Evolutionary conservation across 2,329 filamentous ascomycete species (phyloP).

Genomic region (Bipolaris victoriae): DNA sequence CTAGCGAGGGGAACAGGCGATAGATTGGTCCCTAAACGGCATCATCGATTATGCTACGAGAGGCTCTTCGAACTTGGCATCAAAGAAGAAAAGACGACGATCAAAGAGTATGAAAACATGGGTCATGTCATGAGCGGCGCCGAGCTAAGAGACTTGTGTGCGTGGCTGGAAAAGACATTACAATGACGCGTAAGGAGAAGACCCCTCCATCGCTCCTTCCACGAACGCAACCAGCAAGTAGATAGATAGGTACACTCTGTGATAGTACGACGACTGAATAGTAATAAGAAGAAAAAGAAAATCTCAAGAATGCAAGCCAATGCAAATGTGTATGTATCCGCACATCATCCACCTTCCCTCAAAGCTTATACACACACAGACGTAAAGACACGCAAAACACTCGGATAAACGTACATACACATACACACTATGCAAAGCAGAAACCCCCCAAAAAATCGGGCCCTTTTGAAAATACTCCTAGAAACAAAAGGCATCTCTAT

Average conservation of each 20-base stretch:
- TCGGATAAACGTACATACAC: not conserved
- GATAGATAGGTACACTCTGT: not conserved
- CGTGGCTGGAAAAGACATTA: constrained; percentile 45
- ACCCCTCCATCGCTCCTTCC: not conserved
- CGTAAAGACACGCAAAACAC: not conserved
- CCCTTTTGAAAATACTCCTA: not conserved
- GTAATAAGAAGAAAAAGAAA: not conserved
- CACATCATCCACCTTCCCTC: not conserved
- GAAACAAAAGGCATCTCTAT: not conserved
- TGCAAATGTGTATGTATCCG: not conserved
- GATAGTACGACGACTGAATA: not conserved
- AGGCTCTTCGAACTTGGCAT: constrained; percentile 50
- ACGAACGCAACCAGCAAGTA: not conserved
- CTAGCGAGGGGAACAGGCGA: constrained; percentile 56
- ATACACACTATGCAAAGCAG: constrained; percentile 1
- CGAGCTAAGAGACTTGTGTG: constrained; percentile 56
- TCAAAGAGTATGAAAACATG: constrained; percentile 57
- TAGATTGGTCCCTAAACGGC: constrained; percentile 54
- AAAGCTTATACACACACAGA: not conserved
- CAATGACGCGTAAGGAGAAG: too few species aligned
- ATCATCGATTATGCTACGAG: constrained; percentile 53
- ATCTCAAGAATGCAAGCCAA: not conserved
- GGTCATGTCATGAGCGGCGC: constrained; percentile 53
- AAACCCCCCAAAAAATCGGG: not conserved
- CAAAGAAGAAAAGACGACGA: constrained; percentile 47